phyloP scores from a whole-genome alignment of 495 filamentous ascomycete genomes.

The Amniculicola lignicola region DNA sequence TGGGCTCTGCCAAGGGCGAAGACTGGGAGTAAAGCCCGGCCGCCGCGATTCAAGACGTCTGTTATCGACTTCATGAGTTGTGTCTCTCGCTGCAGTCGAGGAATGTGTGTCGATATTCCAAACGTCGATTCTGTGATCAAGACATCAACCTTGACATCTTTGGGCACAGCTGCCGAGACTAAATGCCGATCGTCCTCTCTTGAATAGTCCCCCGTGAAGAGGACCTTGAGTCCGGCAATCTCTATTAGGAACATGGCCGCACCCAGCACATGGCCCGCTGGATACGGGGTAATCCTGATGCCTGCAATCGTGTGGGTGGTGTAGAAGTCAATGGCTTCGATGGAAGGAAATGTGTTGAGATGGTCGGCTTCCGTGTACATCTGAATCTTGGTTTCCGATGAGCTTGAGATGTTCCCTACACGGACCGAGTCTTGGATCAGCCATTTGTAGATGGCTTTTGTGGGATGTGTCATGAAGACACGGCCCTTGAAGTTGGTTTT shows the following conservation, averaged over 20 bases:
- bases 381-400: constrained; percentile 68
- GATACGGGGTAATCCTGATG: constrained; percentile 94
- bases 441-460: constrained; percentile 99
- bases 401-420: constrained; percentile 74
- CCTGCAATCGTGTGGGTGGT: constrained; percentile 95
- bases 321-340: constrained; percentile 97
- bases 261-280: constrained; percentile 94
- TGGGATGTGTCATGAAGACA: constrained; percentile 98
- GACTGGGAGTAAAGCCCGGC: constrained; percentile 89
- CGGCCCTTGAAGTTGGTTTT: constrained; percentile 97
- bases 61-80: constrained; percentile 94
- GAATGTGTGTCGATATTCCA: constrained; percentile 86
- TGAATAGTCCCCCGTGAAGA: constrained; percentile 97
- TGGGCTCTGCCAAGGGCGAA: constrained; percentile 93
- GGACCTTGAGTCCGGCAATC: constrained; percentile 90
- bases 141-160: constrained; percentile 82
- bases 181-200: constrained; percentile 92
- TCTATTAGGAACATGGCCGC: constrained; percentile 97
- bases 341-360: constrained; percentile 82
- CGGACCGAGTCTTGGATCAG: constrained; percentile 94
- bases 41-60: constrained; percentile 80
- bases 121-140: constrained; percentile 97
- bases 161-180: constrained; percentile 83
- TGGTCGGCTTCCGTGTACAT: constrained; percentile 95
- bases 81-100: constrained; percentile 82